Conservation (phyloP, 2,329 filamentous ascomycete species). For the Aspergillus sp. region DNA sequence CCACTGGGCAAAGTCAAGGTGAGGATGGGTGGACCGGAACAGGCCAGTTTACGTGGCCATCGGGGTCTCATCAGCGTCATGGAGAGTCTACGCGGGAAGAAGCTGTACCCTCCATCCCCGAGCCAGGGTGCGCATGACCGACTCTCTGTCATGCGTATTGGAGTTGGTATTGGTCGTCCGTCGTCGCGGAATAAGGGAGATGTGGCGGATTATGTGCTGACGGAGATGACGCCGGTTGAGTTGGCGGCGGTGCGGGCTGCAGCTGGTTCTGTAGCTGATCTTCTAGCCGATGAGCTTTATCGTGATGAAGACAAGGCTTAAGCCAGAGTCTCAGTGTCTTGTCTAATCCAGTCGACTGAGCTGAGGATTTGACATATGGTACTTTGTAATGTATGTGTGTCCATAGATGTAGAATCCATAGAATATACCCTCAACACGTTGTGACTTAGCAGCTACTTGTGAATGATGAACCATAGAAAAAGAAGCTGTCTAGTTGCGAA, state of each 20-base stretch:
- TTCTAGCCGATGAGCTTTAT: constrained; percentile 48
- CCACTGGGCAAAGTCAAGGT: constrained; percentile 63
- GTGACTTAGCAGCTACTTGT: too few relatives aligned
- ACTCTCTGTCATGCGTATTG: constrained; percentile 56
- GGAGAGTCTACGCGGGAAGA: constrained; percentile 45
- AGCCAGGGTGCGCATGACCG: constrained; percentile 23
- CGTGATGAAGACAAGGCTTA: constrained; percentile 19
- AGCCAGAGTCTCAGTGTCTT: not conserved
- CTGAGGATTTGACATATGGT: not conserved
- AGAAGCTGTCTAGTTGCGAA: not conserved
- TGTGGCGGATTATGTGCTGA: constrained; percentile 75
- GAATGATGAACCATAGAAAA: not conserved
- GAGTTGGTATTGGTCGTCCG: constrained; percentile 84
- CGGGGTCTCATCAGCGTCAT: constrained; percentile 69
- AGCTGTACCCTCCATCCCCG: constrained; percentile 29
- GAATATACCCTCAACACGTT: too few relatives aligned
- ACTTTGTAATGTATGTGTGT: not conserved
- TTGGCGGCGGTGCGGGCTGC: constrained; percentile 46
- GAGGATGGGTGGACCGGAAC: constrained; percentile 51
- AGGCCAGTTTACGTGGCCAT: constrained; percentile 62
- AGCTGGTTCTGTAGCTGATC: constrained; percentile 46
- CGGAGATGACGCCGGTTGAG: constrained; percentile 56
- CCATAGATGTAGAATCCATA: not conserved
- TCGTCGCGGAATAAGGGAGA: constrained; percentile 59
- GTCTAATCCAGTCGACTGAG: not conserved